Percentiles rank a stretch among this genome's conserved stretches.
phyloP scores from a whole-genome alignment of 1,284 basidiomycete genomes.

The Pseudozyma sp. region DNA sequence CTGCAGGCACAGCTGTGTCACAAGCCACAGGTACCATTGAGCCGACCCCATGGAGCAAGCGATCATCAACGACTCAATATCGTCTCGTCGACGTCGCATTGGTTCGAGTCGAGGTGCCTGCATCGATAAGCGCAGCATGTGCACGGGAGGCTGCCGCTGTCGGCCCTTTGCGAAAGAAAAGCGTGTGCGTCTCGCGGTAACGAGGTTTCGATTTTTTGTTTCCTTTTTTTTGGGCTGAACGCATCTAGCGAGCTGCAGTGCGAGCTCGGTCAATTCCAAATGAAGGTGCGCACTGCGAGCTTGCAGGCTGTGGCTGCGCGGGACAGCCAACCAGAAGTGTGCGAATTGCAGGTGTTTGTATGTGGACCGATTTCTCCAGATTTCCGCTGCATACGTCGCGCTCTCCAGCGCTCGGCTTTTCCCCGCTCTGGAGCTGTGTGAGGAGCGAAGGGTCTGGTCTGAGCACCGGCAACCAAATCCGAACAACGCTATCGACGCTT shows the following conservation, averaged over 20 bases:
- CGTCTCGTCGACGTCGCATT: too few species aligned
- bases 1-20: background rate
- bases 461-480: slow-evolving; percentile 2
- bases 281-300: too few species aligned
- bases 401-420: background rate
- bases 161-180: background rate
- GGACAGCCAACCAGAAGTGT: background rate
- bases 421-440: slow-evolving; percentile 8
- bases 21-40: too few species aligned
- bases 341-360: background rate
- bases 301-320: too few species aligned
- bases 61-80: too few species aligned
- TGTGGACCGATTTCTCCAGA: slow-evolving; percentile 14
- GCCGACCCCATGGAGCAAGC: too few species aligned
- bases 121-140: background rate
- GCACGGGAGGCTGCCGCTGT: too few species aligned
- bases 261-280: too few species aligned
- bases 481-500: background rate
- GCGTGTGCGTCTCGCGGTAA: background rate
- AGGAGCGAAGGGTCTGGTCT: background rate
- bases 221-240: too few species aligned
- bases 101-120: too few species aligned
- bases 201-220: too few species aligned
- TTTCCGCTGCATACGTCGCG: slow-evolving; percentile 10
- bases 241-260: too few species aligned